Percentiles rank a stretch among this genome's conserved stretches.
Evolutionary conservation across 169 alveolate genomes (phyloP).

Genomic region (Plasmodium gaboni): DNA sequence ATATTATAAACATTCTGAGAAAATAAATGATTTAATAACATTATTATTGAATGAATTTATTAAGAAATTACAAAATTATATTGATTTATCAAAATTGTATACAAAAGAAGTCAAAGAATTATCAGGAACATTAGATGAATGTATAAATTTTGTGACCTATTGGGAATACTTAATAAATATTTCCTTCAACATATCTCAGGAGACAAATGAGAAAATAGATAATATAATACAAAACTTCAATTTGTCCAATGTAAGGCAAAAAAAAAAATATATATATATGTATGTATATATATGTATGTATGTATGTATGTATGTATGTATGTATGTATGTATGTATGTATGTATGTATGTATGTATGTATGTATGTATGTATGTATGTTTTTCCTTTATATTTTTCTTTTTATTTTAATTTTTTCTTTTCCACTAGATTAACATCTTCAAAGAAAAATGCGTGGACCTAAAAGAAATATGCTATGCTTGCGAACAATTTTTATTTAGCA

Average conservation of each 20-base stretch:
- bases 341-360: background rate
- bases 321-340: background rate
- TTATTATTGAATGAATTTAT: slow-evolving; percentile 63
- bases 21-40: slow-evolving; percentile 62
- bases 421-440: slow-evolving; percentile 28
- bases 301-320: background rate
- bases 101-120: slow-evolving; percentile 66
- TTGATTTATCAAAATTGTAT: slow-evolving; percentile 64
- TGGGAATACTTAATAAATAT: slow-evolving; percentile 57
- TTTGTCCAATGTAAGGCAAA: slow-evolving; percentile 55
- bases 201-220: slow-evolving; percentile 12
- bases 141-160: slow-evolving; percentile 65
- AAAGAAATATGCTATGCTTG: slow-evolving; percentile 73
- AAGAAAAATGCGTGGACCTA: slow-evolving; percentile 48
- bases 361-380: background rate
- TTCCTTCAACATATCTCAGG: slow-evolving; percentile 24
- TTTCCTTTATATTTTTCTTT: background rate
- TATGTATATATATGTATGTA: background rate
- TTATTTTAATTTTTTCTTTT: background rate
- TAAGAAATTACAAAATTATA: slow-evolving; percentile 41
- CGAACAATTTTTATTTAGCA: slow-evolving; percentile 52
- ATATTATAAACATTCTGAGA: slow-evolving; percentile 60
- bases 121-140: slow-evolving; percentile 46
- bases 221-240: slow-evolving; percentile 26
- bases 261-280: background rate